A percentile compares a stretch with the other conserved stretches of the same genome.
Evolutionary conservation across 169 alveolate genomes (phyloP).

Genomic region (Plasmodium vivax): DNA sequence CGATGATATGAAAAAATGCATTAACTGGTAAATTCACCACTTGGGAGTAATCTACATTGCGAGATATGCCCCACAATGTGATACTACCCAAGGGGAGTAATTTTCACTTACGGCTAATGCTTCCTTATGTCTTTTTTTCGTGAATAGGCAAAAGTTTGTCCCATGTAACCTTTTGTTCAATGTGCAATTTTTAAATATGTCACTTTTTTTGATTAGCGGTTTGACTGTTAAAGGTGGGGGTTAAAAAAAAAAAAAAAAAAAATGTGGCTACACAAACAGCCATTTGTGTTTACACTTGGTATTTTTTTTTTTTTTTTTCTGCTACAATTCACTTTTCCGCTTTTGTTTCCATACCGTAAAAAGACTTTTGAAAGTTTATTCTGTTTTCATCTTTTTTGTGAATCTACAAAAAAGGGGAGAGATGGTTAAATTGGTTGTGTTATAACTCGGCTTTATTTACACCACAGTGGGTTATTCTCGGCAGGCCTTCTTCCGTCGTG

Average conservation of each 20-base stretch:
- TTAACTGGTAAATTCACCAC: not conserved
- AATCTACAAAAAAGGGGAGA: not conserved
- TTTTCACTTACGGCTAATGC: conserved; percentile 77
- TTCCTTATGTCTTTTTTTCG: conserved; percentile 88
- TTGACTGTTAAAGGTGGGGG: conserved; percentile 11
- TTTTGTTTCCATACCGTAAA: conserved; percentile 38
- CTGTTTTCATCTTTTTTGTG: conserved; percentile 41
- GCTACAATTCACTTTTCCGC: not conserved
- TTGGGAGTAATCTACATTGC: conserved; percentile 3
- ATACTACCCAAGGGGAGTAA: not conserved
- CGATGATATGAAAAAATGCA: not conserved
- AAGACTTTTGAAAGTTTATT: conserved; percentile 28
- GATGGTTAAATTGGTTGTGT: not conserved
- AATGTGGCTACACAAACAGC: not conserved
- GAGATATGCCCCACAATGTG: not conserved
- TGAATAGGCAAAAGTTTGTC: conserved; percentile 61
- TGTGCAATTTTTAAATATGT: conserved; percentile 10
- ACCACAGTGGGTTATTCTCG: not conserved
- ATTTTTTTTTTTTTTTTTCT: too few species aligned
- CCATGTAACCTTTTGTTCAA: conserved; percentile 5
- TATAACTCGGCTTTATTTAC: not conserved
- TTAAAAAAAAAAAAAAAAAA: not conserved
- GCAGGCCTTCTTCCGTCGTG: not conserved
- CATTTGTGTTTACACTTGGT: not conserved
- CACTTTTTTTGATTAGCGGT: conserved; percentile 13